These are phyloP conservation scores for Canavalia gladiata DNA, from an alignment of 306 rosid genomes.

Conservation along the genomic window DNA sequence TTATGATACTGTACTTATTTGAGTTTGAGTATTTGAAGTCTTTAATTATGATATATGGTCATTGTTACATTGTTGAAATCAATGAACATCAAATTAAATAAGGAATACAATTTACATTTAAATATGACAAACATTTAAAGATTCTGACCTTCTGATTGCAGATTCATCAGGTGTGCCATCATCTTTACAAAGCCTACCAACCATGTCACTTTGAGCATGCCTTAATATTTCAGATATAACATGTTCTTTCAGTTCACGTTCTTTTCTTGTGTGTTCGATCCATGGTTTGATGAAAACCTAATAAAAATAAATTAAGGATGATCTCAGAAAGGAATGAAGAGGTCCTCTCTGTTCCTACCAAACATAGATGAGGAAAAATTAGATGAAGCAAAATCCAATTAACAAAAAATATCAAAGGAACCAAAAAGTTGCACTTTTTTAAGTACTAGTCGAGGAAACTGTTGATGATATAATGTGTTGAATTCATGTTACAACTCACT, in stretches of 20 bases:
- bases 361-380: too few species aligned
- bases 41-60: not conserved
- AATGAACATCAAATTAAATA: not conserved
- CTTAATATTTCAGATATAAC: slow-evolving; percentile 39
- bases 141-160: slow-evolving; percentile 36
- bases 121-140: not conserved
- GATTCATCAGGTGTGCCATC: slow-evolving; percentile 42
- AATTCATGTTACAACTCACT: too few species aligned
- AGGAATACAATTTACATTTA: not conserved
- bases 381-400: too few species aligned
- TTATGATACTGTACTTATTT: not conserved
- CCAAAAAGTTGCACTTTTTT: not conserved
- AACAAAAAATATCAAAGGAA: not conserved
- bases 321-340: not conserved
- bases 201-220: slow-evolving; percentile 36
- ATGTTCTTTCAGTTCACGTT: slow-evolving; percentile 28
- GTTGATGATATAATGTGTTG: too few species aligned
- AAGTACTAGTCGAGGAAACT: too few species aligned
- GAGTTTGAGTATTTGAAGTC: not conserved
- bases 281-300: slow-evolving; percentile 52
- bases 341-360: too few species aligned
- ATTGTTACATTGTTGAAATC: not conserved
- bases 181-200: slow-evolving; percentile 22
- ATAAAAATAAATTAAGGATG: not conserved
- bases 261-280: slow-evolving; percentile 40